Evolutionary conservation across 1,284 basidiomycete genomes (phyloP).

Genomic region (Tilletia walkeri): DNA sequence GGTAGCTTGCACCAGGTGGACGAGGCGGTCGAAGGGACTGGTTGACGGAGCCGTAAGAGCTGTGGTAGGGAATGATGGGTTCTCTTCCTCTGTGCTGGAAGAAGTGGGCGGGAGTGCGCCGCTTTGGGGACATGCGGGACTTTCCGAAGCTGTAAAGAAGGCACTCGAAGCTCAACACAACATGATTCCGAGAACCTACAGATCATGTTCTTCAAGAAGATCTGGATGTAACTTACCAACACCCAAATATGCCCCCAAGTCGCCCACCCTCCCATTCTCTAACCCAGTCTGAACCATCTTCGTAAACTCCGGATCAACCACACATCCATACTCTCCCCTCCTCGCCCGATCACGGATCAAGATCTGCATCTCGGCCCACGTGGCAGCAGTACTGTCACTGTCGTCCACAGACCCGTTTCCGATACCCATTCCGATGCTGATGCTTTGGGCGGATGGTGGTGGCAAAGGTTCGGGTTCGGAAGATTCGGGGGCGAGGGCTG

Average conservation of each 20-base stretch:
- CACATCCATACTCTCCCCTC: constrained; percentile 76
- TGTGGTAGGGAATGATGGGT: not conserved
- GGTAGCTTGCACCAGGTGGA: constrained; percentile 43
- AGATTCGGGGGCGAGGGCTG: constrained; percentile 64
- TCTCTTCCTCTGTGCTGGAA: not conserved
- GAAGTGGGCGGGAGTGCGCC: not conserved
- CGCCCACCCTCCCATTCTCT: constrained; percentile 69
- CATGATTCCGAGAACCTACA: too few relatives aligned
- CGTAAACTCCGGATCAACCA: constrained; percentile 72
- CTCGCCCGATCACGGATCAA: constrained; percentile 35
- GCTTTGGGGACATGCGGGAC: constrained; percentile 15
- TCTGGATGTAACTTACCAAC: constrained; percentile 53
- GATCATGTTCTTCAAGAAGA: too few relatives aligned
- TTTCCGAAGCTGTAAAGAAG: constrained; percentile 20
- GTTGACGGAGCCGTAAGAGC: constrained; percentile 26
- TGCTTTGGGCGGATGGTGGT: not conserved
- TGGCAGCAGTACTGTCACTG: not conserved
- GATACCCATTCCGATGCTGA: not conserved
- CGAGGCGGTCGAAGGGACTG: constrained; percentile 34
- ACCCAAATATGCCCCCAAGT: constrained; percentile 64
- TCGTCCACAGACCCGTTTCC: not conserved
- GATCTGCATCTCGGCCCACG: constrained; percentile 25
- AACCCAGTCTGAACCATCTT: constrained; percentile 76
- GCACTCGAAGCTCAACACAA: too few relatives aligned
- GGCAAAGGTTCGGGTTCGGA: constrained; percentile 60